Evolutionary conservation across 306 rosid genomes (phyloP), one percentile per base, ranked within the genome.

Genomic region (Cucurbita argyrosperma): DNA sequence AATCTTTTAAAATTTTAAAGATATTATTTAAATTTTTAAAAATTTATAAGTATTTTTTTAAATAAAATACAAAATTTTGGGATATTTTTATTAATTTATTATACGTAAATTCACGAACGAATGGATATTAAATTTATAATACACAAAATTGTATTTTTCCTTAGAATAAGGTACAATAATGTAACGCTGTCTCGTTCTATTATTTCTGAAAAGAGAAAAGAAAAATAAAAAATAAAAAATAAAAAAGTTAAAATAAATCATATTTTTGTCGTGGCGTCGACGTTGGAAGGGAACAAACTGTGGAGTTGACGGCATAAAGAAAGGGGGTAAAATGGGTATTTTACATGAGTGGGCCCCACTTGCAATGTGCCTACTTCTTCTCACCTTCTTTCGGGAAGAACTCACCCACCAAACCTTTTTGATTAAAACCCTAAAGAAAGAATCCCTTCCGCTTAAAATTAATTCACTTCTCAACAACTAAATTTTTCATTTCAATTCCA

Each of bases 261-360:
- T 59, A 1, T 60, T 37, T 14, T 14, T 35, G 19, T 61, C 67
- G 50, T 16, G 21, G 26, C 47, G 69, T 39, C 49, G 49, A 18
- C 49, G 3, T 30, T 38, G 6, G 50, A 3, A 9, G 2, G 30
- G 2, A 13, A 1, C 7, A 1, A 60, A 5, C 19, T 60, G 19
- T 47, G 80, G 45, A 75, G 77, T 59, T 84, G 72, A 10, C 0
- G 6, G 37, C 1, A 52, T 42, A 3, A 3, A 57, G 62, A 5
- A 56, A 74, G 90, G 96, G 23, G 71, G 78, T 47, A 88, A 7
- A 70, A 61, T 0, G 0, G 96, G 87, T 80, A 84, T n/a, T 18
- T 46, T 3, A 45, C 8, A 0, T 14, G 0, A 50, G 8, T 50
- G 30, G 51, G 72, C 0, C 72, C 72, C 72, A 21, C 46, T 16